A percentile compares a stretch with the other conserved stretches of the same genome.
phyloP scores from a whole-genome alignment of 768 basidiomycete species.

The Termitomyces sp. region DNA sequence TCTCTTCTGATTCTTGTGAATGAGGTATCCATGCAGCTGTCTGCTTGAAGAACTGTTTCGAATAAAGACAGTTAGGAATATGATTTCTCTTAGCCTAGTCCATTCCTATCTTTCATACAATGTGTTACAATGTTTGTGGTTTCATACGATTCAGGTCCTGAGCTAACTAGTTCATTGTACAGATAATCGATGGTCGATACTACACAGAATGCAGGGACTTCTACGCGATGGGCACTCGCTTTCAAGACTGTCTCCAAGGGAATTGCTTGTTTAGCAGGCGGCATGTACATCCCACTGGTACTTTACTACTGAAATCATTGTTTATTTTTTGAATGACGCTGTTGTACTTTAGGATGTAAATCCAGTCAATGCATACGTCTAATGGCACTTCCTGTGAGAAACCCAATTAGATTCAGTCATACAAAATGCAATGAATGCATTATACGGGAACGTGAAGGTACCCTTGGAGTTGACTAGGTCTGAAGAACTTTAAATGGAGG shows the following conservation, averaged over 20 bases:
- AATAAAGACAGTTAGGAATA: slow-evolving; percentile 12
- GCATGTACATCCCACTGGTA: slow-evolving; percentile 55
- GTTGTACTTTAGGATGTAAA: slow-evolving; percentile 41
- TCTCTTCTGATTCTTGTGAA: slow-evolving; percentile 27
- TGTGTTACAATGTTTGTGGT: slow-evolving; percentile 71
- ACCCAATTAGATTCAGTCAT: slow-evolving; percentile 68
- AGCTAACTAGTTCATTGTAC: neutral
- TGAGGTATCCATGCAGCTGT: slow-evolving; percentile 37
- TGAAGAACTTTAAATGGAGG: neutral
- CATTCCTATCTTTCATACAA: slow-evolving; percentile 20
- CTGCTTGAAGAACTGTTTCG: slow-evolving; percentile 12
- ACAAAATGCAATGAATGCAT: slow-evolving; percentile 39
- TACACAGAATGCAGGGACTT: slow-evolving; percentile 70
- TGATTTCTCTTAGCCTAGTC: neutral
- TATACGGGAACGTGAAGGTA: slow-evolving; percentile 24
- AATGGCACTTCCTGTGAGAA: slow-evolving; percentile 64
- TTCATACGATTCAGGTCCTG: neutral
- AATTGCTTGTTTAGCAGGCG: slow-evolving; percentile 70
- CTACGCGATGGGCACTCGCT: slow-evolving; percentile 61
- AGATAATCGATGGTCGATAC: slow-evolving; percentile 77
- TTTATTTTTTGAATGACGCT: too few relatives aligned
- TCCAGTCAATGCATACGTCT: slow-evolving; percentile 52
- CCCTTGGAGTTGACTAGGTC: slow-evolving; percentile 13
- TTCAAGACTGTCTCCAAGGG: slow-evolving; percentile 58
- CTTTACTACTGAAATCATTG: slow-evolving; percentile 3